These are phyloP conservation scores for Dryas drummondii DNA, from an alignment of 306 rosid genomes.

Conservation along the genomic window DNA sequence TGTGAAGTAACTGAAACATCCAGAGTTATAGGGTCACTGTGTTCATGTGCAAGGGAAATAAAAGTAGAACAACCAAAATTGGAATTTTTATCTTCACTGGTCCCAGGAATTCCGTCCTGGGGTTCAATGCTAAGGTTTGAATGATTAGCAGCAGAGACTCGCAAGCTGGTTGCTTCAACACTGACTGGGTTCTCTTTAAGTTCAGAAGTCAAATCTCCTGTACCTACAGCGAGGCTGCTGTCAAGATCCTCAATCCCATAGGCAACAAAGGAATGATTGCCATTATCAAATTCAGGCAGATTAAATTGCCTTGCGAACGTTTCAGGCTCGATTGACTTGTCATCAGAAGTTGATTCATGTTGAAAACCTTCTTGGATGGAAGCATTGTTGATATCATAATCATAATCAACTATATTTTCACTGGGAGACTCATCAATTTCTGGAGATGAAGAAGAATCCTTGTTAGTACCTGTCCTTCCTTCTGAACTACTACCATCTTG, in stretches of 20 bases:
- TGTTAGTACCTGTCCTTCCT: constrained; percentile 46
- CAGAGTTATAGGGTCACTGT: constrained; percentile 34
- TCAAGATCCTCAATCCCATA: constrained; percentile 52
- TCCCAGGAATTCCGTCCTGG: constrained; percentile 44
- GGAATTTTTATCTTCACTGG: constrained; percentile 35
- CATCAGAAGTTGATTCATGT: constrained; percentile 39
- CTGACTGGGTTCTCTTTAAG: constrained; percentile 39
- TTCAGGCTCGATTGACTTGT: constrained; percentile 39
- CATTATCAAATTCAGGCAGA: constrained; percentile 49
- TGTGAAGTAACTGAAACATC: constrained; percentile 35
- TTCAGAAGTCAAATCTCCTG: constrained; percentile 46
- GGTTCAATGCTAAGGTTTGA: constrained; percentile 38
- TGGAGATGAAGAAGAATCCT: constrained; percentile 52
- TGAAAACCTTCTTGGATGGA: constrained; percentile 45
- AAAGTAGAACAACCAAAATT: constrained; percentile 26
- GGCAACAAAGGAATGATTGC: constrained; percentile 44
- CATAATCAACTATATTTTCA: constrained; percentile 49
- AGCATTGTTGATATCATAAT: constrained; percentile 41
- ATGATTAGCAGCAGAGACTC: constrained; percentile 34
- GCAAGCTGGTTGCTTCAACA: constrained; percentile 41
- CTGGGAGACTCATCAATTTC: constrained; percentile 43
- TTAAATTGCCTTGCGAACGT: constrained; percentile 25
- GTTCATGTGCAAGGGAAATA: constrained; percentile 24
- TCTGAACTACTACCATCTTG: constrained; percentile 41
- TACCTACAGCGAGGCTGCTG: constrained; percentile 34